Conservation (phyloP, 2,329 filamentous ascomycete genomes). For the Neopestalotiopsis sp. region DNA sequence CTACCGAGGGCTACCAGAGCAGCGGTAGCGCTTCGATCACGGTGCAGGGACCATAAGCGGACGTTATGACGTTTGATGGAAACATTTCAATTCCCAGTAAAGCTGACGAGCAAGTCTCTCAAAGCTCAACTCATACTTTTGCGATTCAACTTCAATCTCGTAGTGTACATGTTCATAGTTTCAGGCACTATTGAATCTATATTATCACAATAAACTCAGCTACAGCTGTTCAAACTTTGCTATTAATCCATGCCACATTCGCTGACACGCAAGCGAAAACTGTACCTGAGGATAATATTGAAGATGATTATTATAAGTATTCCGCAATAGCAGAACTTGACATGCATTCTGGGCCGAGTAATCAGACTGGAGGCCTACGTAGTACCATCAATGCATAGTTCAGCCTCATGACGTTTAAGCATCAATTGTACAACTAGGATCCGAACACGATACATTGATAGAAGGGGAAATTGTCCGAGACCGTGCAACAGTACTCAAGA, state of each 20-base stretch:
- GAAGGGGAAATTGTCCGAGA: not conserved
- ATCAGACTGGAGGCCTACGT: not conserved
- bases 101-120: not conserved
- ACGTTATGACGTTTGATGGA: not conserved
- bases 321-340: not conserved
- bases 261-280: not conserved
- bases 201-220: not conserved
- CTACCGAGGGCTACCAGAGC: constrained; percentile 22
- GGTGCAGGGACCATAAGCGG: constrained; percentile 8
- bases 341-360: not conserved
- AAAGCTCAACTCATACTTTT: not conserved
- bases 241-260: no score
- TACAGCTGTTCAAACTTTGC: not conserved
- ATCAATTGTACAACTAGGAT: not conserved
- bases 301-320: not conserved
- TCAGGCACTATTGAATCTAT: not conserved
- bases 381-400: not conserved
- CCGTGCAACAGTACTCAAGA: not conserved
- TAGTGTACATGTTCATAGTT: not conserved
- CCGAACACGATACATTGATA: not conserved
- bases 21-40: constrained; percentile 19
- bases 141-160: not conserved
- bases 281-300: no score
- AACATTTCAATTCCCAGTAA: not conserved
- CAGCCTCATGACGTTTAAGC: constrained; percentile 1